Evolutionary conservation across 208 protist species (phyloP), one percentile per base, ranked within the genome.

Genomic region (Naegleria gruberi): DNA sequence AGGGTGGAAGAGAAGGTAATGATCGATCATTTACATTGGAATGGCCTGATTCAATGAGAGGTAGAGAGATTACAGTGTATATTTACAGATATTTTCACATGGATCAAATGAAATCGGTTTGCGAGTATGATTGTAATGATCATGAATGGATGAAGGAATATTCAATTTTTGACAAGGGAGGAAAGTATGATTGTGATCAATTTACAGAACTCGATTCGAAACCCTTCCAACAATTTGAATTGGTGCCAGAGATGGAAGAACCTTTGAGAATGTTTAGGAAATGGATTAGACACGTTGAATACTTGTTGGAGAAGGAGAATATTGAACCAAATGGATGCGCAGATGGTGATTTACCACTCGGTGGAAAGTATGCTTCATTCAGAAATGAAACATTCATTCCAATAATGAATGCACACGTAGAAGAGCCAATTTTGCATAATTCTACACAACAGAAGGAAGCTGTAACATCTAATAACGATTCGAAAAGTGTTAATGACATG

Each of bases 301-400:
- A 34, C 17, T 40, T 82, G 19, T 82, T 82, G 74, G 74, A 34
- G 10, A 42, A 34, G 10, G 40, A 82, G 30, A 82, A 82, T 15
- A 82, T 82, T 82, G 10, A 42, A 82, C 15, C 26, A 19, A 82
- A 82, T 42, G 74, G 74, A 3, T 82, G 74, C 37, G 74, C 74
- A 15, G 74, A 34, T 34, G 74, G 74, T 34, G 74, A 82, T 15
- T 43, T 34, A 41, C 10, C 34, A 42, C 40, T 82, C 15, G 74
- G 74, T 15, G 17, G 17, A 43, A 82, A 82, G 34, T 82, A 82
- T 41, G 30, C 74, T 34, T 43, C 34, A 17, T 82, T 82, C 30
- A 82, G 74, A 82, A 82, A 82, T 42, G 74, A 82, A 82, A 40
- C 74, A 43, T 82, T 82, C 37, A 42, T 82, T 77, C 17, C 30